phyloP scores from a whole-genome alignment of 169 alveolate genomes.

The Babesia ovis region DNA sequence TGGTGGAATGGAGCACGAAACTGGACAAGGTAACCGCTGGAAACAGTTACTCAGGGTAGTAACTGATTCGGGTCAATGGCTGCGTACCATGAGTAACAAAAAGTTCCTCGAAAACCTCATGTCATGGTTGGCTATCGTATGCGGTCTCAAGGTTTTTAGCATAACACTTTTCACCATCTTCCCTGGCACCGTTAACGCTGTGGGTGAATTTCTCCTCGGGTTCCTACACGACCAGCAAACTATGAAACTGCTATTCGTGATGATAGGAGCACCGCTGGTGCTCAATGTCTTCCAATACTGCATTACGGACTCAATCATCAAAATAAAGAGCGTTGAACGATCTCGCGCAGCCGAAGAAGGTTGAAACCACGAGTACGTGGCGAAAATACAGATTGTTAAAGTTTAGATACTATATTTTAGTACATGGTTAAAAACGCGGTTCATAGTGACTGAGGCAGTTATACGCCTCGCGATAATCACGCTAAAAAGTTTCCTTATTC shows the following conservation, averaged over 20 bases:
- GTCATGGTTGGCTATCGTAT: constrained; percentile 62
- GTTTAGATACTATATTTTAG: neutral
- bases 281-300: constrained; percentile 66
- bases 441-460: neutral
- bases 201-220: constrained; percentile 38
- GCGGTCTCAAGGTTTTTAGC: constrained; percentile 50
- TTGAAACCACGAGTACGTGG: no score
- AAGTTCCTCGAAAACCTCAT: constrained; percentile 49
- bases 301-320: constrained; percentile 65
- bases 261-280: constrained; percentile 63
- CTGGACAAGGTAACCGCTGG: constrained; percentile 19
- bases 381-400: neutral
- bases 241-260: constrained; percentile 60
- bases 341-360: neutral
- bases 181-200: constrained; percentile 38
- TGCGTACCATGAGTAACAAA: constrained; percentile 17
- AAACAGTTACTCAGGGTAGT: constrained; percentile 6
- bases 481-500: no score
- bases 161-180: constrained; percentile 39
- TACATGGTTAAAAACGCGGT: neutral
- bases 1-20: constrained; percentile 1
- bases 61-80: constrained; percentile 29
- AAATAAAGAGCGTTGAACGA: constrained; percentile 33
- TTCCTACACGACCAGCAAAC: constrained; percentile 33
- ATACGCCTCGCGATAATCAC: neutral